Conservation (phyloP, 2,329 filamentous ascomycete genomes). For the Bisporella sp. region DNA sequence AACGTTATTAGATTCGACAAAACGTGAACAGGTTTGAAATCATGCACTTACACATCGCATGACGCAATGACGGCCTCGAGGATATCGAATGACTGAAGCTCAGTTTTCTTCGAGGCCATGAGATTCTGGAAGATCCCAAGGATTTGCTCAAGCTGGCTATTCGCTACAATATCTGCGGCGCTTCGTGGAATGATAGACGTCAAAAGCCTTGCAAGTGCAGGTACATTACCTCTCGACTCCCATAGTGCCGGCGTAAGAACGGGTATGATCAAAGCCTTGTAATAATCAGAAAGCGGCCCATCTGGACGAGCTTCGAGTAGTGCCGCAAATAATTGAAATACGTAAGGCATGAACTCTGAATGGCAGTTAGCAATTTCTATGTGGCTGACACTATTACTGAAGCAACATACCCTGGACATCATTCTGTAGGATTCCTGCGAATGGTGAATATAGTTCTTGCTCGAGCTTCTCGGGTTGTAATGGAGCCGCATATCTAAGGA, state of each 20-base stretch:
- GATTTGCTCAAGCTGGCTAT: slow-evolving; percentile 78
- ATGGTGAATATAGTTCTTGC: slow-evolving; percentile 72
- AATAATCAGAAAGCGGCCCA: slow-evolving; percentile 71
- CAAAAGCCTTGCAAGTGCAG: slow-evolving; percentile 79
- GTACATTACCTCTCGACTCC: slow-evolving; percentile 90
- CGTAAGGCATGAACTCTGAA: slow-evolving; percentile 86
- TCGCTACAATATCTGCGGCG: slow-evolving; percentile 62
- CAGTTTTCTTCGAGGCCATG: slow-evolving; percentile 58
- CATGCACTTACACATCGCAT: slow-evolving; percentile 57
- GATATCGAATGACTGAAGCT: slow-evolving; percentile 82
- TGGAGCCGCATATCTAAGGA: slow-evolving; percentile 52
- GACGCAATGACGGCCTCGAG: slow-evolving; percentile 71
- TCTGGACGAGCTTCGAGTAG: slow-evolving; percentile 81
- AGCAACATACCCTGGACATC: slow-evolving; percentile 64
- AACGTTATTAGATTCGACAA: slow-evolving; percentile 18
- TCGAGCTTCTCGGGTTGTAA: slow-evolving; percentile 69
- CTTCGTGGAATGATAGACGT: slow-evolving; percentile 77
- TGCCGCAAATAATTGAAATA: slow-evolving; percentile 91
- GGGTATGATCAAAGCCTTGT: slow-evolving; percentile 69
- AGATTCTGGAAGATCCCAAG: slow-evolving; percentile 96
- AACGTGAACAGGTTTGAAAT: not conserved
- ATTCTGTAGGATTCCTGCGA: slow-evolving; percentile 71
- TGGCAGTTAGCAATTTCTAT: slow-evolving; percentile 24
- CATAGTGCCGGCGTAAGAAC: slow-evolving; percentile 78
- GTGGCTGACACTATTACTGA: no score